Conservation (phyloP, 768 basidiomycete species). For the Lentinus brumalis region DNA sequence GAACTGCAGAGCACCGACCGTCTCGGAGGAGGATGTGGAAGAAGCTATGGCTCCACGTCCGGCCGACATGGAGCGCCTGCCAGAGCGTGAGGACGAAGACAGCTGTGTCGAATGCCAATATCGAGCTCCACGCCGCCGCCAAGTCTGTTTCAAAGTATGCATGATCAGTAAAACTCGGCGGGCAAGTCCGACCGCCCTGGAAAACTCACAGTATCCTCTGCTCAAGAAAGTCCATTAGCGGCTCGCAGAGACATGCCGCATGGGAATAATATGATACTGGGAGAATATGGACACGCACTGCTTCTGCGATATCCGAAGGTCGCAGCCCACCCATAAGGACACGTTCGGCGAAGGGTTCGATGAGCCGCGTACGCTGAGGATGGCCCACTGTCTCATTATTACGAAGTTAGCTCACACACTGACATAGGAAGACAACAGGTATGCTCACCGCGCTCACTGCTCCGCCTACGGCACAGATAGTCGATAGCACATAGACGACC, state of each 20-base stretch:
- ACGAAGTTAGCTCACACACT: not conserved
- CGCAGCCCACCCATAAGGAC: not conserved
- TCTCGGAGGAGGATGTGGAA: conserved; percentile 2
- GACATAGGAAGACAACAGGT: no score
- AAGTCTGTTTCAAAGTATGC: conserved; percentile 8
- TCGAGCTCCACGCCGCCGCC: conserved; percentile 12
- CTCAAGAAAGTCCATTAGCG: not conserved
- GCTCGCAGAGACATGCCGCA: no score
- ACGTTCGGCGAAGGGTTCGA: not conserved
- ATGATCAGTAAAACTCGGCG: not conserved
- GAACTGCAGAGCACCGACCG: not conserved
- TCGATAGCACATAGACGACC: conserved; percentile 7
- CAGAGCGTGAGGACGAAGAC: conserved; percentile 23
- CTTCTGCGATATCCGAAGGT: not conserved
- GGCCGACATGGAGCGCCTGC: conserved; percentile 14
- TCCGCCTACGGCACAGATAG: not conserved
- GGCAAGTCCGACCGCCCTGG: conserved; percentile 2
- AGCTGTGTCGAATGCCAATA: conserved; percentile 21
- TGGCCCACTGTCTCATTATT: not conserved
- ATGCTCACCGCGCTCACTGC: not conserved
- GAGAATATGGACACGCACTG: not conserved
- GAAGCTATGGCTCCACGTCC: not conserved
- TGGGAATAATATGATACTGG: no score
- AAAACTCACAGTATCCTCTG: not conserved
- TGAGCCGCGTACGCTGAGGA: not conserved